Base-by-base conservation (phyloP, 139 green algal genomes). In the Spirogloea muscicola region DNA sequence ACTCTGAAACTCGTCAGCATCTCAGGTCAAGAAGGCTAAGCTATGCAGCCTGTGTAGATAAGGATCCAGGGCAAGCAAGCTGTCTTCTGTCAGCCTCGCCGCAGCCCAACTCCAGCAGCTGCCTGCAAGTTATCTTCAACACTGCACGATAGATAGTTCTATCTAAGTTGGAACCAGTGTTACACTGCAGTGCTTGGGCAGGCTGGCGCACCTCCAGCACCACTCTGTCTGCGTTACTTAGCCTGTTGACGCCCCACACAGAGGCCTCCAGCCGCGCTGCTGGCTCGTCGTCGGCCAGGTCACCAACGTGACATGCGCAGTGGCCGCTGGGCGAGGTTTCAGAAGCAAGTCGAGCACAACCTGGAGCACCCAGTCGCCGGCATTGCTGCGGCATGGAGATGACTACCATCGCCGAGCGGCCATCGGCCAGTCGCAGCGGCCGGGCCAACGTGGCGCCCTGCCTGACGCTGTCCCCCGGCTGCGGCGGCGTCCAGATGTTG, bases 381-480 rank as follows among this genome's bases (percentile, higher is more conserved):
- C 49, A 27, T 58, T 27, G 27, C 9, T 29, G 9, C 31, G 31
- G 49, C 49, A 37, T 27, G 10, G 49, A 37, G 27, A 68, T 41
- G 29, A 37, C 18, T 39, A 68, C 60, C 60, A 27, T 40, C 33
- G 33, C 60, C 3, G 60, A 37, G 10, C 60, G 60, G 38, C 60
- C 60, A 33, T 68, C 60, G 10, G 60, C 60, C 60, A 68, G 60
- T 27, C 60, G 49, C 33, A 68, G 60, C 33, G 60, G 34, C 60
- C 60, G 25, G 38, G 37, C 60, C 60, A 68, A 25, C 9, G 3
- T 29, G 33, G 38, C 60, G 10, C 55, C 55, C n/a, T 0, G 18
- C 1, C 57, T 34, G 18, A 64, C 16, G 27, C 57, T 0, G 18
- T 46, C 57, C 25, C 31, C 27, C 31, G 1, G 31, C 57, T 46